Evolutionary conservation across 805 yeast genomes (phyloP), one percentile per base, ranked within the genome.

Genomic region (Wickerhamiella kazuoi): DNA sequence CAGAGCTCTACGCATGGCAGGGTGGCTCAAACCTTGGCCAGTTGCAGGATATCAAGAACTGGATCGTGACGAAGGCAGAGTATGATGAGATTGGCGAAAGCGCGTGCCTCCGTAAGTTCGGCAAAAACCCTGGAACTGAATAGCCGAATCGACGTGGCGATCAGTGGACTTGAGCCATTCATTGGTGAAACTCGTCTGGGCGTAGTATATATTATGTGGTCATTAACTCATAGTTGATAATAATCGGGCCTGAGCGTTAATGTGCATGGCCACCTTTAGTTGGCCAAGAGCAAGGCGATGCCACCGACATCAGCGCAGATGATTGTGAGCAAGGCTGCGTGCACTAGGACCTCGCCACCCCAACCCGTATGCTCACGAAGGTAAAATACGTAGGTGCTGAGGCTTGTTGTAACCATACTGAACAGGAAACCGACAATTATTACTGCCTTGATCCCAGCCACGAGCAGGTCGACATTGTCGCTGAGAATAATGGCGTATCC

Each of bases 61-160:
- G 76, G 15, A 65, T 74, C 40, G 74, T 90, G 5, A 68, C 93
- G 0, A 71, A 76, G 43, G 72, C 74, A 41, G 97, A 90, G 37
- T 90, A 84, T 50, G 67, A 71, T 46, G 98, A 90, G 56, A 77
- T 81, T 52, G 98, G 98, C 0, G 66, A 73, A 33, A 63, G 67
- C 41, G 61, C 71, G 62, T 67, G 74, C 42, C 66, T 69, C 38
- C 65, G 66, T 40, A 69, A 62, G 49, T 70, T 71, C 57, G 72
- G 44, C 15, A 39, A 35, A 14, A 39, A 30, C 18, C 41, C 41
- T 14, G 34, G n/a, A n/a, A n/a, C n/a, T n/a, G n/a, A n/a, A n/a
- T n/a, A n/a, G n/a, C n/a, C n/a, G n/a, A n/a, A n/a, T n/a, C n/a
- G n/a, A n/a, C n/a, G n/a, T n/a, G n/a, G n/a, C n/a, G n/a, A n/a